phyloP scores from a whole-genome alignment of 768 basidiomycete species.

The Exidia glandulosa region DNA sequence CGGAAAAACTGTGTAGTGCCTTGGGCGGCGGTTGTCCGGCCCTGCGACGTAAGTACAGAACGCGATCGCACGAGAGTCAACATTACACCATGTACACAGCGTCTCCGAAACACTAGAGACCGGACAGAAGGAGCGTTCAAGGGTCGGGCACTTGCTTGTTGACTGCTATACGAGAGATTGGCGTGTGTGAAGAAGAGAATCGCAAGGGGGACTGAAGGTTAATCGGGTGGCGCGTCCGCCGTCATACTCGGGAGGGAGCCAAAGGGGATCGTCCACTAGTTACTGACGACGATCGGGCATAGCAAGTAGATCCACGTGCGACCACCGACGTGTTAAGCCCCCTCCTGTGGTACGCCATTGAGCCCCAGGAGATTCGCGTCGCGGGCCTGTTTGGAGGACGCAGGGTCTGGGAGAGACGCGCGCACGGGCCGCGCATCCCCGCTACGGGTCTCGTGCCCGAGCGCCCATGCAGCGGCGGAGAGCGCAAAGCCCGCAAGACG shows the following conservation, averaged over 20 bases:
- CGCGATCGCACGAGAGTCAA: no score
- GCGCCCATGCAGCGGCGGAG: conserved; percentile 22
- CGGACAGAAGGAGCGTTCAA: background rate
- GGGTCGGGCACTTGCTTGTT: background rate
- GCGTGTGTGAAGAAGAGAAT: background rate
- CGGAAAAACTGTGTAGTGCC: background rate
- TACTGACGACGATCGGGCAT: no score
- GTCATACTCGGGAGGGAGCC: no score
- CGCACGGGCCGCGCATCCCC: background rate
- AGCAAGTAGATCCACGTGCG: background rate
- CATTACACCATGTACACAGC: no score
- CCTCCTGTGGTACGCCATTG: background rate
- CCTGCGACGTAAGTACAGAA: no score
- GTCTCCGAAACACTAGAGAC: no score
- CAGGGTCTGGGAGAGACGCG: background rate
- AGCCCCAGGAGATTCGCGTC: background rate
- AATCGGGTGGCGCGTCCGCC: background rate
- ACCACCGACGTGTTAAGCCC: background rate
- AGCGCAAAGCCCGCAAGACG: conserved; percentile 50
- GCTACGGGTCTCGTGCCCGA: background rate
- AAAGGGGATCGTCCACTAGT: no score
- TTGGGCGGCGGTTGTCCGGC: background rate
- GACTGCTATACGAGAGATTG: background rate
- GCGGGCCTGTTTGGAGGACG: background rate
- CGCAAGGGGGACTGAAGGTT: background rate